Percentiles rank a stretch among this genome's conserved stretches.
Conservation (phyloP, 169 alveolate species). For the Plasmodium berghei region DNA sequence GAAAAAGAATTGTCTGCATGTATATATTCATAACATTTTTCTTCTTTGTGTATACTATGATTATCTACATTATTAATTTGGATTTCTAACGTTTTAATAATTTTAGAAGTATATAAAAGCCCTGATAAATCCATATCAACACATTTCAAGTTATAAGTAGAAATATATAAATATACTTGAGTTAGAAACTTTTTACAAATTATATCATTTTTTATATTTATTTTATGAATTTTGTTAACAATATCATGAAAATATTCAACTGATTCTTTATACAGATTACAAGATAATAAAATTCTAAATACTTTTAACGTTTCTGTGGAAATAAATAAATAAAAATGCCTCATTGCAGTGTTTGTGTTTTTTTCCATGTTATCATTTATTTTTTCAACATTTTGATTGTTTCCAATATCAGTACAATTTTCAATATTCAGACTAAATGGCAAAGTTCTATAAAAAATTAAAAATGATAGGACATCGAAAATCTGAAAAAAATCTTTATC, state of each 20-base stretch:
- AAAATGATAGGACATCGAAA: slow-evolving; percentile 53
- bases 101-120: slow-evolving; percentile 32
- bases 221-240: slow-evolving; percentile 20
- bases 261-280: slow-evolving; percentile 55
- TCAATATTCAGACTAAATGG: slow-evolving; percentile 17
- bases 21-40: not conserved
- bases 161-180: slow-evolving; percentile 50
- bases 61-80: not conserved
- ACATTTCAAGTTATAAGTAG: slow-evolving; percentile 18
- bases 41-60: not conserved
- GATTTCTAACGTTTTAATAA: slow-evolving; percentile 35
- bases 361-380: not conserved
- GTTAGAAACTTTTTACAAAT: slow-evolving; percentile 38
- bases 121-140: slow-evolving; percentile 42
- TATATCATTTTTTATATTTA: not conserved
- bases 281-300: slow-evolving; percentile 28
- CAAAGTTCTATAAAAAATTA: slow-evolving; percentile 30
- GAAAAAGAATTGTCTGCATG: not conserved
- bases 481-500: slow-evolving; percentile 35
- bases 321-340: slow-evolving; percentile 3
- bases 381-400: not conserved
- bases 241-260: slow-evolving; percentile 73
- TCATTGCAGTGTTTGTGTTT: no score
- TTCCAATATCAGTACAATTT: no score
- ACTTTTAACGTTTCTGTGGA: slow-evolving; percentile 27